Evolutionary conservation across 2,329 filamentous ascomycete species (phyloP).

Genomic region (Penicillium frequentans): DNA sequence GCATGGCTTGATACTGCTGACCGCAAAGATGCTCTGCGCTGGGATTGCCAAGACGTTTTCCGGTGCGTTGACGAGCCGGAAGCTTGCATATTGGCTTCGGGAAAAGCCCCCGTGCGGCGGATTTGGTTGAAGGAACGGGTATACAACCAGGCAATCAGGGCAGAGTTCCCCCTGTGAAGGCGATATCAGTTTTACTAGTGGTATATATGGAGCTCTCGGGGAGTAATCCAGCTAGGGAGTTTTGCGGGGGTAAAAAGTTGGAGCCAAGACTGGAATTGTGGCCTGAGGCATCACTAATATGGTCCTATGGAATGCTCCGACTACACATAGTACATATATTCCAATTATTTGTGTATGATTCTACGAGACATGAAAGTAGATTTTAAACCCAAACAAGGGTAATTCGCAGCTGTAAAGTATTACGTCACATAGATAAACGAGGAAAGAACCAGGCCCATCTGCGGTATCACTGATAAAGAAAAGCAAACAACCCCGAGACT

Average conservation of each 20-base stretch:
- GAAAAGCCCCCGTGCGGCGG: conserved; percentile 22
- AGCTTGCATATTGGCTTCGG: conserved; percentile 29
- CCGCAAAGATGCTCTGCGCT: conserved; percentile 20
- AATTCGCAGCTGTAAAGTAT: background rate
- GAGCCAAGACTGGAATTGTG: conserved; percentile 11
- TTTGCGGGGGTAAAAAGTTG: conserved; percentile 18
- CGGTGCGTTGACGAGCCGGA: conserved; percentile 24
- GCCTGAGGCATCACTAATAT: conserved; percentile 11
- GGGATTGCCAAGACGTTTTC: conserved; percentile 28
- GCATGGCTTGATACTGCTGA: conserved; percentile 15
- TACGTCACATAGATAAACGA: conserved; percentile 9
- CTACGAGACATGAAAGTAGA: background rate
- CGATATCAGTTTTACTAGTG: background rate
- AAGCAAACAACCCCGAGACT: background rate
- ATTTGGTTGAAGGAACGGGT: conserved; percentile 10
- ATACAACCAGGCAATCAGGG: background rate
- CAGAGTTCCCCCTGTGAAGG: too few species aligned
- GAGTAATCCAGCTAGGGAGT: background rate
- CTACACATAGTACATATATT: background rate
- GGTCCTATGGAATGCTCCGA: background rate
- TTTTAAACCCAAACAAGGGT: background rate
- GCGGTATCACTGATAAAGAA: conserved; percentile 9
- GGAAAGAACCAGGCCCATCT: background rate
- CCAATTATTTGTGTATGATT: background rate
- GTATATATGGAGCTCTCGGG: background rate